Conservation (phyloP, 805 yeast species). For the Metschnikowia kunwiensis region DNA sequence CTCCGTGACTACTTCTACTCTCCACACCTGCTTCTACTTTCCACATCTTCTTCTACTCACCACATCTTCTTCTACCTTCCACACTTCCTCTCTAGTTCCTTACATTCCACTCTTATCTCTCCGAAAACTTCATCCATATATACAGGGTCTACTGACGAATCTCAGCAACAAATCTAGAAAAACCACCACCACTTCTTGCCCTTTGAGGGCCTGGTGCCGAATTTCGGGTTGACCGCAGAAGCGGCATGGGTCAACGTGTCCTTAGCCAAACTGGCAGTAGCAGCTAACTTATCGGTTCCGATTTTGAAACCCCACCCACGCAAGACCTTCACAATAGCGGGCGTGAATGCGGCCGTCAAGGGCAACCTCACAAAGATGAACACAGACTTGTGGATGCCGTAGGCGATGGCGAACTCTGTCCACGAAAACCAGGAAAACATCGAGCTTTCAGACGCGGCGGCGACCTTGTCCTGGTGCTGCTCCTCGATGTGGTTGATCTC, state of each 20-base stretch:
- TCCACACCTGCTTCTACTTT: too few relatives aligned
- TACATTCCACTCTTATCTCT: too few relatives aligned
- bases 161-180: too few relatives aligned
- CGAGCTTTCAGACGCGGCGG: constrained; percentile 17
- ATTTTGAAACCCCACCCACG: constrained; percentile 78
- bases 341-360: constrained; percentile 87
- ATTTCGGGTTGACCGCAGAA: constrained; percentile 43
- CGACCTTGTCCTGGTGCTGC: constrained; percentile 22
- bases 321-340: constrained; percentile 62
- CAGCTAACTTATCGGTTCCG: constrained; percentile 49
- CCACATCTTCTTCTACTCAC: too few relatives aligned
- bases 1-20: too few relatives aligned
- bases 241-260: constrained; percentile 30
- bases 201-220: constrained; percentile 52
- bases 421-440: constrained; percentile 45
- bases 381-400: constrained; percentile 87
- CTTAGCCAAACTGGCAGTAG: constrained; percentile 30
- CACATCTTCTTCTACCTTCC: too few relatives aligned
- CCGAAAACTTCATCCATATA: too few relatives aligned
- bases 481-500: constrained; percentile 33
- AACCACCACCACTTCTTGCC: constrained; percentile 62
- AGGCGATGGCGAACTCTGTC: constrained; percentile 88
- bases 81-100: too few relatives aligned
- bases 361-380: constrained; percentile 77
- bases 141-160: too few relatives aligned